Base-by-base conservation (phyloP, 305 asterid genomes). In the Fraxinus ornus region DNA sequence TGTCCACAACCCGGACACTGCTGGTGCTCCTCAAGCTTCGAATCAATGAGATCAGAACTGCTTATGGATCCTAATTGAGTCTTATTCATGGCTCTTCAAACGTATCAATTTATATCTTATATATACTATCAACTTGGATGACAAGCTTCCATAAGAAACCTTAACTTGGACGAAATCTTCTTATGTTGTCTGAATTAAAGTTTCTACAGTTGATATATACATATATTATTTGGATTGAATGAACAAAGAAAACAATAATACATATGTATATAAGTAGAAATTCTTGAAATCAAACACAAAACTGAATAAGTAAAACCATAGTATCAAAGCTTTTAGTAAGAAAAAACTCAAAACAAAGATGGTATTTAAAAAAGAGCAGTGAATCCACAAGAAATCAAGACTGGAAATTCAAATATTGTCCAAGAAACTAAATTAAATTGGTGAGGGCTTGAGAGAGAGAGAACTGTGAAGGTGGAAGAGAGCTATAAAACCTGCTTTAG, bases 1-100 rank as follows among this genome's bases (percentile, higher is more conserved):
- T 93, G 98, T 15, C 99, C 99, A 80, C 99, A 97, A 79, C 97
- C 93, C 17, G 99, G 99, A 80, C 99, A 97, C 81, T 91, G 97
- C 83, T 94, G 98, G 88, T 96, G 98, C 89, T 93, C 99, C 62
- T 96, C 99, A 77, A 96, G 97, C 92, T 96, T 96, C 1, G 98
- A 93, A 88, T 94, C 98, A 76, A 97, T 97, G 86, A 94, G 98
- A 91, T 96, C 98, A 87, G 94, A 90, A 49, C 97, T 92, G 89
- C 95, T 92, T 75, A 91, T 88, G 64, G 92, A 91, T 76, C 97
- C 94, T 87, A 88, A 77, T 86, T 91, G 96, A 81, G 77, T 90
- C 86, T 91, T 93, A 81, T 87, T 95, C 97, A 92, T 94, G 24
- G 35, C 88, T 80, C 84, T 49, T 78, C 13, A 32, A 17, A 60